These are phyloP conservation scores for Stylosanthes scabra DNA, from an alignment of 331 rosid genomes.

Conservation along the genomic window DNA sequence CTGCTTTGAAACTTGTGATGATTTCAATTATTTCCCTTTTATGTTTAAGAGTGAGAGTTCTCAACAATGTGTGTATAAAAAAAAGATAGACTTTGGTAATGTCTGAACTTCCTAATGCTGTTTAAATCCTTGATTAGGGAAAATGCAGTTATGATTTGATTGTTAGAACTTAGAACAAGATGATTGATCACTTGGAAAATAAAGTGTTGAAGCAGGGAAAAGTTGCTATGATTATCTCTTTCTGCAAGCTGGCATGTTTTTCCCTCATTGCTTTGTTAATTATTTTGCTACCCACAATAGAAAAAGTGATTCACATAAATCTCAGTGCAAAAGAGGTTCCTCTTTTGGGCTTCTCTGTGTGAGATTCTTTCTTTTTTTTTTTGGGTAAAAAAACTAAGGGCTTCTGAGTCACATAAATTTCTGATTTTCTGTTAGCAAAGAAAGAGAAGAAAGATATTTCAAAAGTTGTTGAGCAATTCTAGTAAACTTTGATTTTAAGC, in stretches of 20 bases:
- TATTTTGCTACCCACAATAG: constrained; percentile 7
- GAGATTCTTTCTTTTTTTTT: background rate
- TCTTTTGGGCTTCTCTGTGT: background rate
- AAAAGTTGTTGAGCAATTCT: background rate
- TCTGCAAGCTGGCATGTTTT: background rate
- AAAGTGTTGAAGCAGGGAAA: constrained; percentile 6
- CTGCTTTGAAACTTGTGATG: background rate
- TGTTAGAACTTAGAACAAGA: background rate
- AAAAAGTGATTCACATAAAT: background rate
- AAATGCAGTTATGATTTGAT: constrained; percentile 16
- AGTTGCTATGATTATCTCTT: constrained; percentile 6
- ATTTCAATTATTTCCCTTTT: too few relatives aligned
- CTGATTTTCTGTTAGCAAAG: background rate
- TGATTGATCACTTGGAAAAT: constrained; percentile 3
- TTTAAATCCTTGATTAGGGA: background rate
- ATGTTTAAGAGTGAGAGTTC: constrained; percentile 17
- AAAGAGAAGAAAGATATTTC: background rate
- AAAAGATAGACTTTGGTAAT: background rate
- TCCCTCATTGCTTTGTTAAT: background rate
- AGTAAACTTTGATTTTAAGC: too few relatives aligned
- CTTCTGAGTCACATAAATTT: too few relatives aligned
- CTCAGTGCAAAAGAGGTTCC: background rate
- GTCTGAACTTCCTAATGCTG: background rate
- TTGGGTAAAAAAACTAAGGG: too few relatives aligned
- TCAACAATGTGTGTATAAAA: constrained; percentile 5